phyloP scores from a whole-genome alignment of 768 basidiomycete genomes.

The Pleurotus tuber-regium region DNA sequence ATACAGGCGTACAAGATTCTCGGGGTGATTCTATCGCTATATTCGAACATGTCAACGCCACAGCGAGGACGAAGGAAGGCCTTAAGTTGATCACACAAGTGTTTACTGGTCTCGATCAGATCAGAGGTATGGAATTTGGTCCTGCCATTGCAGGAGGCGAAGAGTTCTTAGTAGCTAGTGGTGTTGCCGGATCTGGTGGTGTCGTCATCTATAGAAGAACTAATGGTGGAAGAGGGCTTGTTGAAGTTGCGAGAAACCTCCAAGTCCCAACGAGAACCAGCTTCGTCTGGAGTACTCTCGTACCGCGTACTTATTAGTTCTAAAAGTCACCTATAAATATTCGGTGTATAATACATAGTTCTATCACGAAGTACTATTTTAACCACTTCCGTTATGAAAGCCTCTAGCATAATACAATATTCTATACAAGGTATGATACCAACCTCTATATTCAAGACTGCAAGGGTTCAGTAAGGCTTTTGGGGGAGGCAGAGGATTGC shows the following conservation, averaged over 20 bases:
- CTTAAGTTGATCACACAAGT: conserved; percentile 43
- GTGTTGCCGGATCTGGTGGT: conserved; percentile 49
- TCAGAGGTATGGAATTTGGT: conserved; percentile 65
- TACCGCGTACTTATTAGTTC: conserved; percentile 3
- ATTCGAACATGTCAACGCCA: conserved; percentile 37
- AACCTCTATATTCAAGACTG: too few species aligned
- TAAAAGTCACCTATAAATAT: too few species aligned
- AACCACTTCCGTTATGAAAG: too few species aligned
- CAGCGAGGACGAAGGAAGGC: conserved; percentile 18
- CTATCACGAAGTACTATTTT: too few species aligned
- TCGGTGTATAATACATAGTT: too few species aligned
- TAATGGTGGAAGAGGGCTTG: conserved; percentile 47
- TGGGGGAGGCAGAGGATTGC: too few species aligned
- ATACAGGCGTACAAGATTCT: conserved; percentile 45
- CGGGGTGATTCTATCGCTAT: conserved; percentile 64
- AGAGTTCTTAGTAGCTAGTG: conserved; percentile 52
- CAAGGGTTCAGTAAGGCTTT: too few species aligned
- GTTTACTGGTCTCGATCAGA: conserved; percentile 60
- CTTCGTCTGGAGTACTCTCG: conserved; percentile 43
- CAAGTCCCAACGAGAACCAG: conserved; percentile 48
- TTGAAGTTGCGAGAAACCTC: conserved; percentile 49
- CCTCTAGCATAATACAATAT: too few species aligned
- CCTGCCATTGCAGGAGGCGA: conserved; percentile 41
- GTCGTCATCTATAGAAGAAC: conserved; percentile 51
- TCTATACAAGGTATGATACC: too few species aligned